These are phyloP conservation scores for Amesomyces nigricolor DNA, from an alignment of 2,329 filamentous ascomycete species.

Conservation along the genomic window DNA sequence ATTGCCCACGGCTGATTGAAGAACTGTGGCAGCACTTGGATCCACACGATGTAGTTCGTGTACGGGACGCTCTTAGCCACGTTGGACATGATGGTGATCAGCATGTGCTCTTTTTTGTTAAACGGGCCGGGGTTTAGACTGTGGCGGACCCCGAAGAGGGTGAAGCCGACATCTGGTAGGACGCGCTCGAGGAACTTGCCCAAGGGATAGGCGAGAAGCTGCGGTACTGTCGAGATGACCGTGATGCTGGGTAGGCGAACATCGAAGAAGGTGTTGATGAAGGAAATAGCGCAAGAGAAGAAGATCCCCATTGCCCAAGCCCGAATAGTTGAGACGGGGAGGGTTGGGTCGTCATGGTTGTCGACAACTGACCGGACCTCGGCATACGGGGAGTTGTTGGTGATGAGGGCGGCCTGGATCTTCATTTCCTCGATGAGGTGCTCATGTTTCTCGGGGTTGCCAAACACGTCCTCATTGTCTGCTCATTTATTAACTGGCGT, in stretches of 20 bases:
- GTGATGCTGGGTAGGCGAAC: constrained; percentile 51
- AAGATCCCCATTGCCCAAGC: constrained; percentile 49
- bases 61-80: constrained; percentile 45
- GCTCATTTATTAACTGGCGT: not conserved
- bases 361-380: constrained; percentile 52
- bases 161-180: constrained; percentile 48
- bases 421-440: constrained; percentile 50
- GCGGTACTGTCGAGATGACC: constrained; percentile 51
- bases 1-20: constrained; percentile 47
- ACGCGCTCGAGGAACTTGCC: constrained; percentile 46
- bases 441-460: constrained; percentile 42
- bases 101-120: constrained; percentile 55
- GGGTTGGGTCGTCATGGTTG: constrained; percentile 47
- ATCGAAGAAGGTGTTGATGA: constrained; percentile 54
- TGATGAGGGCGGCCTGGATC: constrained; percentile 49
- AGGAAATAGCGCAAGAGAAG: constrained; percentile 45
- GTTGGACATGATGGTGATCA: constrained; percentile 58
- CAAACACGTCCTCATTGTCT: constrained; percentile 41
- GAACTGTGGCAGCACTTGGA: constrained; percentile 43
- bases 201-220: constrained; percentile 51
- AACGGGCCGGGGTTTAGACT: constrained; percentile 52
- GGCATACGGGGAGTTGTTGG: constrained; percentile 52
- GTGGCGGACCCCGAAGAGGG: constrained; percentile 41
- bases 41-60: constrained; percentile 46
- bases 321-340: constrained; percentile 50